Evolutionary conservation across 2,329 filamentous ascomycete species (phyloP), one percentile per base, ranked within the genome.

Genomic region (Podosphaera fusca): DNA sequence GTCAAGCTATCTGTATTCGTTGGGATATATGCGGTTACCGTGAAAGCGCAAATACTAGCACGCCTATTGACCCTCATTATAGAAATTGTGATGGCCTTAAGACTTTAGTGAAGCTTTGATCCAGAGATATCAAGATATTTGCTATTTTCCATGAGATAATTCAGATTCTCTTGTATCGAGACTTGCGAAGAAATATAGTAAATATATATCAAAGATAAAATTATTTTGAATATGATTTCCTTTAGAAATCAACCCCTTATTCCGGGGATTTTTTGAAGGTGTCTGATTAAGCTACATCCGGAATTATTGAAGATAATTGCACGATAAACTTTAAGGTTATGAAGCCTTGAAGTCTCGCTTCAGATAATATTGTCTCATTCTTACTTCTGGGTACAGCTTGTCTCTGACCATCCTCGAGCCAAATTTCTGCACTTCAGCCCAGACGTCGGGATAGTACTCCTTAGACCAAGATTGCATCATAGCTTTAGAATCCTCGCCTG

Each of bases 391-490:
- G 36, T 34, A 52, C 36, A 34, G 3, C 50, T 52, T 52, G 31
- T 52, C 30, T n/a, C 31, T 34, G 10, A 52, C 50, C 12, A 52
- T 52, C n/a, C 50, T 61, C 36, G 62, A 61, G 1, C 65, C 65
- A 9, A 64, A 33, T 45, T 65, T 63, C 55, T 64, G 64, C 59
- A 94, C 67, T 62, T 82, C 74, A 9, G 70, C 71, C 88, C 87
- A 95, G 4, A 78, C 70, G 8, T 77, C 73, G 0, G 84, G 80
- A 67, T 86, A 87, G 49, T 76, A 74, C 54, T 76, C 69, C 62
- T 76, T 76, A 1, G 84, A 84, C 87, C 87, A 95, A 14, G 75
- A 71, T 66, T 88, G 81, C 58, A 94, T 82, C 42, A 79, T 72
- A 4, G 75, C 72, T 67, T 92, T 87, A 64, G 80, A 75, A 56